Evolutionary conservation across 2,329 filamentous ascomycete genomes (phyloP).

Genomic region (Zymoseptoria ardabiliae): DNA sequence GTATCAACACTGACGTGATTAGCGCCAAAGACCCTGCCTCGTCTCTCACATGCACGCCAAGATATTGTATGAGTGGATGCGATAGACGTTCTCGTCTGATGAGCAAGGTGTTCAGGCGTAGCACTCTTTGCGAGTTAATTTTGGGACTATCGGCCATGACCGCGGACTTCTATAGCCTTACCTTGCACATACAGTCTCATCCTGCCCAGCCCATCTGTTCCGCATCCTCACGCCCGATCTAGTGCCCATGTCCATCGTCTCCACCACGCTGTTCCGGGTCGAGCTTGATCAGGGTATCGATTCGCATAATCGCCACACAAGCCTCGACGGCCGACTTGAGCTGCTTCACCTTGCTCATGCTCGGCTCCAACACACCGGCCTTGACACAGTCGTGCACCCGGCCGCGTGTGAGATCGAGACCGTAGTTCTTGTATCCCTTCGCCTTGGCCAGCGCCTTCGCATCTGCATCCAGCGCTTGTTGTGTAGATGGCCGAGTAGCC

Average conservation of each 20-base stretch:
- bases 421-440: conserved; percentile 99
- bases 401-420: conserved; percentile 79
- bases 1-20: neutral
- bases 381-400: conserved; percentile 91
- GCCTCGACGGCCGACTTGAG: conserved; percentile 98
- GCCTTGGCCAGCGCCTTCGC: conserved; percentile 85
- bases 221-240: conserved; percentile 2
- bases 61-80: neutral
- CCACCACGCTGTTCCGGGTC: conserved; percentile 80
- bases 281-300: conserved; percentile 96
- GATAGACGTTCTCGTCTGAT: neutral
- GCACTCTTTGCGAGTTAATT: neutral
- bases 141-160: neutral
- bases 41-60: neutral
- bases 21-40: neutral
- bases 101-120: neutral
- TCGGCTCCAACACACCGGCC: conserved; percentile 90
- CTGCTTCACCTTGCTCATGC: conserved; percentile 96
- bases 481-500: conserved; percentile 18
- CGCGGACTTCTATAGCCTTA: neutral
- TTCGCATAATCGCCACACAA: conserved; percentile 98
- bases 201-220: neutral
- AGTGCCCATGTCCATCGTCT: conserved; percentile 50
- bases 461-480: conserved; percentile 46
- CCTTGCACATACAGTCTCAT: neutral